Base-by-base conservation (phyloP, 1,284 basidiomycete genomes). In the Tilletia setariae region DNA sequence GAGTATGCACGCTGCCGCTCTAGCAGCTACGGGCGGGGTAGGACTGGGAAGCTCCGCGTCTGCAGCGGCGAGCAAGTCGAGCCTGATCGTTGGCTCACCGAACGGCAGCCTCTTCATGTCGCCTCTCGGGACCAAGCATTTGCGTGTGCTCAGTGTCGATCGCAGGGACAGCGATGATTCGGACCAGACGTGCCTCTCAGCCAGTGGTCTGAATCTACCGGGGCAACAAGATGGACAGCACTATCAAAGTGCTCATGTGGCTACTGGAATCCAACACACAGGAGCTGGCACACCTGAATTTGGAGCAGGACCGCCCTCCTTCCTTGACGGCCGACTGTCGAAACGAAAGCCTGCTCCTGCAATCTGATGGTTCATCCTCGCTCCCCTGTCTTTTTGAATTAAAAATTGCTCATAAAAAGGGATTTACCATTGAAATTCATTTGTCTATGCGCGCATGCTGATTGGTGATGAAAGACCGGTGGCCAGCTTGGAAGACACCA, bases 1-100 rank as follows among this genome's bases (percentile, higher is more conserved):
- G 23, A 32, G 40, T 23, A 68, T 70, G 68, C 68, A 70, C 59
- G 68, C 68, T 25, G 68, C 68, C 2, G 56, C 42, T 35, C 40
- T 67, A 13, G 43, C 59, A 19, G 53, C 46, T 16, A 53, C 51
- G 13, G 51, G 51, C 8, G 51, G 51, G 1, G 28, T 53, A 21
- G 66, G 56, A 35, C 30, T 47, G 23, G 51, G 13, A 4, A 28
- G 21, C 51, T 23, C 51, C 28, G 51, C 51, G 13, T 21, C 51
- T 3, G 51, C 51, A 15, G 51, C 51, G 21, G 51, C 51, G 3
- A 53, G 51, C 21, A 53, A 25, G 51, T 25, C 28, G 21, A 53
- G 28, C 23, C 51, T 53, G 23, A 21, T 53, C n/a, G 51, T 53
- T 25, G 51, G 51, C 21, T 53, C 51, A 13, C 51, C 51, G 1